Conservation (phyloP, 805 yeast genomes). For the Metschnikowia borealis region DNA sequence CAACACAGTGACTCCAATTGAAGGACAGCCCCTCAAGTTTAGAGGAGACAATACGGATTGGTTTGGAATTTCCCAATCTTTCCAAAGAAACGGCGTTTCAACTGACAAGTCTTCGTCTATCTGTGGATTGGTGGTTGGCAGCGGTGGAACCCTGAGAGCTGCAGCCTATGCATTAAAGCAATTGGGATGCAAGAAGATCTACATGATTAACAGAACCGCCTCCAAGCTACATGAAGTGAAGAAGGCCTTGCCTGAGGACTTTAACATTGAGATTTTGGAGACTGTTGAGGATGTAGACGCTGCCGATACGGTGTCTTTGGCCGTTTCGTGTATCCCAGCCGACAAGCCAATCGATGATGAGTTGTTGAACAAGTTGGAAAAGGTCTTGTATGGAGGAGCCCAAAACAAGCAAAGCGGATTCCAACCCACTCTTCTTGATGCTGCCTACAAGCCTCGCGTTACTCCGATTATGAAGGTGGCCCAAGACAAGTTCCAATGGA, state of each 20-base stretch:
- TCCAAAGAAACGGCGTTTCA: constrained; percentile 59
- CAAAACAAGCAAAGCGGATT: constrained; percentile 31
- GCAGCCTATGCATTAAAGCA: constrained; percentile 81
- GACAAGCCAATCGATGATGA: constrained; percentile 60
- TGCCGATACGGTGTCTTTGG: constrained; percentile 50
- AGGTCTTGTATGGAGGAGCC: constrained; percentile 41
- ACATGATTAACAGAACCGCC: constrained; percentile 75
- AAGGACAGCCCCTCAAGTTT: constrained; percentile 37
- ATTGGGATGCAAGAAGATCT: constrained; percentile 74
- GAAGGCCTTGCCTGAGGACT: constrained; percentile 55
- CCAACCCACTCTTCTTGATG: constrained; percentile 68
- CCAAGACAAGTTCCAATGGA: constrained; percentile 58
- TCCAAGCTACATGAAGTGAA: constrained; percentile 60
- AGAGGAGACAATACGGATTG: constrained; percentile 94
- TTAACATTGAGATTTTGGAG: constrained; percentile 56
- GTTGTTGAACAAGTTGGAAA: constrained; percentile 47
- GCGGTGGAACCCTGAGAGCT: constrained; percentile 97
- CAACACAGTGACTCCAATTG: constrained; percentile 69
- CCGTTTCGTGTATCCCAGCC: constrained; percentile 82
- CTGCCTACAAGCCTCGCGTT: constrained; percentile 86
- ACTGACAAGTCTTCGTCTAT: constrained; percentile 28
- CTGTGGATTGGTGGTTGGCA: constrained; percentile 83
- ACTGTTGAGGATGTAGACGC: constrained; percentile 42
- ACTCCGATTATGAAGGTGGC: constrained; percentile 88
- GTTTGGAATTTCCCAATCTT: constrained; percentile 77